Conservation (phyloP, 345 rosid species). For the Lepidium didymum region DNA sequence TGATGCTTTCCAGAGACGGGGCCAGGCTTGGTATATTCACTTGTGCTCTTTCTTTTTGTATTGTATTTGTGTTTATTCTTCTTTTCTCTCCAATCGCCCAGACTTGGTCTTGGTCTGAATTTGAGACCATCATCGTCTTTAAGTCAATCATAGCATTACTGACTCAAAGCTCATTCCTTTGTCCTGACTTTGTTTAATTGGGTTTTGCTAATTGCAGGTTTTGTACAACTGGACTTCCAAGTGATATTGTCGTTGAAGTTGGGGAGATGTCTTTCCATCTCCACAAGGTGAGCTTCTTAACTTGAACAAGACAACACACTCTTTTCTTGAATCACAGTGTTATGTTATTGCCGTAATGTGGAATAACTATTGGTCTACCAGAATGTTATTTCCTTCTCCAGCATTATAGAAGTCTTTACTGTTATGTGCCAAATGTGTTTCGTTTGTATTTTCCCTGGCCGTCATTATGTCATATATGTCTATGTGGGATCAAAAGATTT, state of each 20-base stretch:
- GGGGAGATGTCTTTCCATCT: conserved; percentile 95
- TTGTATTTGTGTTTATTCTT: neutral
- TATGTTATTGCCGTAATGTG: neutral
- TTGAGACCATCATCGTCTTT: neutral
- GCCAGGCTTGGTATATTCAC: conserved; percentile 88
- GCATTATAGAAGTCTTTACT: neutral
- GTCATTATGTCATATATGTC: neutral
- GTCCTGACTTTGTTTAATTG: conserved; percentile 9
- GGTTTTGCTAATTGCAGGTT: conserved; percentile 44
- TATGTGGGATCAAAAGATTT: neutral
- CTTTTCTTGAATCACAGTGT: neutral
- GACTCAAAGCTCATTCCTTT: neutral
- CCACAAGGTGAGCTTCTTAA: conserved; percentile 85
- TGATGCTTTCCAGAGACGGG: conserved; percentile 91
- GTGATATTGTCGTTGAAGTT: conserved; percentile 85
- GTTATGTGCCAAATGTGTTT: neutral
- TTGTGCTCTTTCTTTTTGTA: neutral
- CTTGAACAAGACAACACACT: neutral
- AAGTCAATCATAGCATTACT: neutral
- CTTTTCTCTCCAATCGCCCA: neutral
- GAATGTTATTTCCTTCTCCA: neutral
- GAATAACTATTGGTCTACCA: neutral
- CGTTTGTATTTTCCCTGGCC: neutral
- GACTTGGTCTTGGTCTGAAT: conserved; percentile 21
- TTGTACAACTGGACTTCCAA: conserved; percentile 95